phyloP scores from a whole-genome alignment of 129 eudicot genomes.

The Artemisia tridentata region DNA sequence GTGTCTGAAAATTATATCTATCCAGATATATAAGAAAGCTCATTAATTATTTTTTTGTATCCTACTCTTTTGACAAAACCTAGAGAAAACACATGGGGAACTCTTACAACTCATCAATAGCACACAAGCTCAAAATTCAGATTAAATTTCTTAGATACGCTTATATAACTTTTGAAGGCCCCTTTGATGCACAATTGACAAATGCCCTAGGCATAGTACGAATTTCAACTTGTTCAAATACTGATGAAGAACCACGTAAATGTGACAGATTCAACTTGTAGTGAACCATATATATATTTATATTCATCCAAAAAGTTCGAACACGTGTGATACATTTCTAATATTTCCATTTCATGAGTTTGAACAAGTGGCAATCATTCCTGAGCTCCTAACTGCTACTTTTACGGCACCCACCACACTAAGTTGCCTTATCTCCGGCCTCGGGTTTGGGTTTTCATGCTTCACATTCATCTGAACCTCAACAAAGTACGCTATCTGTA shows the following conservation, averaged over 20 bases:
- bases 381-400: conserved; percentile 74
- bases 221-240: too few species aligned
- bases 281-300: not conserved
- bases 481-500: conserved; percentile 73
- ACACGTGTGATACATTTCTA: not conserved
- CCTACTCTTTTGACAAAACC: too few species aligned
- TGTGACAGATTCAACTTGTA: not conserved
- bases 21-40: too few species aligned
- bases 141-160: too few species aligned
- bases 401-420: conserved; percentile 82
- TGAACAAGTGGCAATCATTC: conserved; percentile 46
- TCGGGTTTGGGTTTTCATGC: conserved; percentile 27
- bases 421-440: conserved; percentile 65
- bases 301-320: not conserved
- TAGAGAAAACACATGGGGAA: too few species aligned
- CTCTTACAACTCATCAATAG: too few species aligned
- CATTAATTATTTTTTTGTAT: too few species aligned
- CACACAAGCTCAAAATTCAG: too few species aligned
- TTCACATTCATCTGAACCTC: conserved; percentile 62
- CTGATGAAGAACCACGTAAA: not conserved
- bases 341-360: not conserved
- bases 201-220: too few species aligned
- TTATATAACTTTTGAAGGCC: too few species aligned
- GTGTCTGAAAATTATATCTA: too few species aligned
- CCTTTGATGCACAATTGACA: too few species aligned